Evolutionary conservation across 2,329 filamentous ascomycete genomes (phyloP).

Genomic region (Talaromyces sp.): DNA sequence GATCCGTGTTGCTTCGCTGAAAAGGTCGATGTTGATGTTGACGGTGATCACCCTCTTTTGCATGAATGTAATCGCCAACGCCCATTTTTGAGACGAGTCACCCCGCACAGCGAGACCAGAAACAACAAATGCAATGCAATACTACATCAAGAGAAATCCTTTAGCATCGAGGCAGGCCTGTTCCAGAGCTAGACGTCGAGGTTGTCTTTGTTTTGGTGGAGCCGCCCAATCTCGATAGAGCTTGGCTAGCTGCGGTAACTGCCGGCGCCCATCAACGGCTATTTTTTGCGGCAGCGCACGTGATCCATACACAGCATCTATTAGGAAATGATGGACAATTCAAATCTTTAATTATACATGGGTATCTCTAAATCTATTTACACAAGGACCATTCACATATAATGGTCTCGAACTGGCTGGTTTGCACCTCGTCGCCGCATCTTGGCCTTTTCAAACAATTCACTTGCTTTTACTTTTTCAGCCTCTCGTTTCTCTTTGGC

Average conservation of each 20-base stretch:
- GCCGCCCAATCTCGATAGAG: neutral
- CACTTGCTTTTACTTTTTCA: slow-evolving; percentile 27
- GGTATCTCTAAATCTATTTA: neutral
- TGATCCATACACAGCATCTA: neutral
- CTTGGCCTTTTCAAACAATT: slow-evolving; percentile 30
- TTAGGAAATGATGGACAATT: neutral
- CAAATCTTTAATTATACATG: neutral
- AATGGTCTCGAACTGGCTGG: slow-evolving; percentile 13
- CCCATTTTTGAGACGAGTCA: slow-evolving; percentile 23
- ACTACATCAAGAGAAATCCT: neutral
- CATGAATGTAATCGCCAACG: slow-evolving; percentile 38
- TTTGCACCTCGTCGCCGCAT: slow-evolving; percentile 25
- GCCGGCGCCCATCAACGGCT: neutral
- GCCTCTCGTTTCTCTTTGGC: slow-evolving; percentile 27
- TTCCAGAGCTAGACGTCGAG: neutral
- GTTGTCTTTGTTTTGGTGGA: neutral
- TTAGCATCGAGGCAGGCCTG: neutral
- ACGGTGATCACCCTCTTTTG: slow-evolving; percentile 28
- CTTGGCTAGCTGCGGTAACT: neutral
- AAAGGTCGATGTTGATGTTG: slow-evolving; percentile 3
- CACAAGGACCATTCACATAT: neutral
- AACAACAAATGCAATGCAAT: neutral
- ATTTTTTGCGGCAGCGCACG: neutral
- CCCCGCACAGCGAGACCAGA: neutral
- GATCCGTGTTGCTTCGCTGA: slow-evolving; percentile 1